Conservation (phyloP, 331 rosid species). For the Quercus lobata region DNA sequence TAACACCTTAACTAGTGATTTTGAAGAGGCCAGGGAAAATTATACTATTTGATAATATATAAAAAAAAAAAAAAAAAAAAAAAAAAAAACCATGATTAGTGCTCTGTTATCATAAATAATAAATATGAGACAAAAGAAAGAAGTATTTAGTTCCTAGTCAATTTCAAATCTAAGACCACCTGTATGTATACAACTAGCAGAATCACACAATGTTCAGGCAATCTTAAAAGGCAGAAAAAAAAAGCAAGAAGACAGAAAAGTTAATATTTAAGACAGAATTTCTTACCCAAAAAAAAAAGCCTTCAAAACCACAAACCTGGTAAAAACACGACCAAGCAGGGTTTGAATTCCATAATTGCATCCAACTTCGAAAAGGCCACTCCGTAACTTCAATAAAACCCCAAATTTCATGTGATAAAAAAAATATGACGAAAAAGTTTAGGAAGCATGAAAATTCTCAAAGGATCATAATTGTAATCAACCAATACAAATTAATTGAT, state of each 20-base stretch:
- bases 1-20: background rate
- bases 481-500: background rate
- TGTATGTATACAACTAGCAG: background rate
- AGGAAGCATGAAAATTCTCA: conserved; percentile 24
- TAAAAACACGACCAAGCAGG: conserved; percentile 37
- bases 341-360: conserved; percentile 39
- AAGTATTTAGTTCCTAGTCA: background rate
- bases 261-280: conserved; percentile 13
- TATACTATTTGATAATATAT: background rate
- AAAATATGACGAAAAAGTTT: conserved; percentile 21
- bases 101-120: too few relatives aligned
- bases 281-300: conserved; percentile 15
- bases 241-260: conserved; percentile 3
- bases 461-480: background rate
- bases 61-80: too few relatives aligned
- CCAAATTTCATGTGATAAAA: conserved; percentile 30
- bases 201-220: conserved; percentile 4
- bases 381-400: conserved; percentile 39
- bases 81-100: background rate
- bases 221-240: conserved; percentile 13
- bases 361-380: conserved; percentile 35
- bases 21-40: background rate
- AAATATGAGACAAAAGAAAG: background rate
- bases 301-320: conserved; percentile 46
- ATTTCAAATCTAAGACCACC: background rate